Percentiles rank a stretch among this genome's conserved stretches.
Evolutionary conservation across 352 stramenopile genomes (phyloP).

Genomic region (Blastocystis sp.): DNA sequence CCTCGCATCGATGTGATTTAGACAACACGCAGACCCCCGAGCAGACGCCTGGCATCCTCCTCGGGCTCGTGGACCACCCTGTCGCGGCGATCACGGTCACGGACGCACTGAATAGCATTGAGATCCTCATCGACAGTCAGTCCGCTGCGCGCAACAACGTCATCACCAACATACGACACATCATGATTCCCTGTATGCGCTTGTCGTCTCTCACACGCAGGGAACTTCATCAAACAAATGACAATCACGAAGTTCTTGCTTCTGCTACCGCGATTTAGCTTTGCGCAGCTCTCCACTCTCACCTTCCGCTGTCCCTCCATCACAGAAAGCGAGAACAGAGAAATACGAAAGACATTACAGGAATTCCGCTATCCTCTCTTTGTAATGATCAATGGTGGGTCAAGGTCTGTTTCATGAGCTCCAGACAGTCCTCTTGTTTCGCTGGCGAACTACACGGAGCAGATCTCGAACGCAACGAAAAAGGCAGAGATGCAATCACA

Average conservation of each 20-base stretch:
- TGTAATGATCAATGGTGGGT: constrained; percentile 35
- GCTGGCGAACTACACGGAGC: neutral
- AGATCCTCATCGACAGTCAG: neutral
- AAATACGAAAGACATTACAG: neutral
- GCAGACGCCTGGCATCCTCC: neutral
- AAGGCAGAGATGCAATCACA: neutral
- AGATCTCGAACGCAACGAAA: neutral
- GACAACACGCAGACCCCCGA: neutral
- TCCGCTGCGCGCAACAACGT: neutral
- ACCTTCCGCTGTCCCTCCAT: neutral
- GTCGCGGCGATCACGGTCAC: neutral
- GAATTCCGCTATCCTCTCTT: neutral
- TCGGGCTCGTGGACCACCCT: neutral
- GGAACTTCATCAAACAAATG: neutral
- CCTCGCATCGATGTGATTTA: neutral
- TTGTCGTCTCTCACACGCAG: neutral
- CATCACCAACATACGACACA: neutral
- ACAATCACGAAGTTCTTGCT: neutral
- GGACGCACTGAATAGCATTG: neutral
- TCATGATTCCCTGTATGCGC: neutral
- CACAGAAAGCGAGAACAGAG: neutral
- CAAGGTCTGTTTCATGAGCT: neutral
- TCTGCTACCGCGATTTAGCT: neutral
- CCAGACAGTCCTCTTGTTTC: neutral
- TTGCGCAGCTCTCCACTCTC: neutral